phyloP scores from a whole-genome alignment of 441 rosid genomes.

The Pelargonium fulgidum region DNA sequence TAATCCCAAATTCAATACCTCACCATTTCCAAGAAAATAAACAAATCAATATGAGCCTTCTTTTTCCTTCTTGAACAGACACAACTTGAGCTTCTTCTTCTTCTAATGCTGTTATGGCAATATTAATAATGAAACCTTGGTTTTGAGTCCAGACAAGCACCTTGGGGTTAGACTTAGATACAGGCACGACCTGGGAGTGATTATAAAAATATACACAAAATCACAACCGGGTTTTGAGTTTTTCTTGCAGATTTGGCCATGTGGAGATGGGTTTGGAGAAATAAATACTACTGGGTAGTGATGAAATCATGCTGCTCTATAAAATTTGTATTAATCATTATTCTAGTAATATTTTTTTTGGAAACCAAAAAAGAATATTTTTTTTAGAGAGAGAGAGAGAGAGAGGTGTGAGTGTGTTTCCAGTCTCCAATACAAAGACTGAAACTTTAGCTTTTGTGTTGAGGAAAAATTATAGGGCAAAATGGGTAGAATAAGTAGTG shows the following conservation, averaged over 20 bases:
- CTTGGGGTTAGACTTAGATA: conserved; percentile 14
- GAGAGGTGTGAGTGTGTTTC: conserved; percentile 43
- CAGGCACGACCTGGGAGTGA: conserved; percentile 18
- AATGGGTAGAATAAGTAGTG: conserved; percentile 22
- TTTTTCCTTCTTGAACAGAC: not conserved
- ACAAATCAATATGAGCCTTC: not conserved
- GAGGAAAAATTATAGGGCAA: conserved; percentile 30
- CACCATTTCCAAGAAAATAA: conserved; percentile 38
- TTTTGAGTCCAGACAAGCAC: conserved; percentile 30
- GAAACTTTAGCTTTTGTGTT: conserved; percentile 60
- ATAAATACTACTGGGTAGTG: conserved; percentile 48
- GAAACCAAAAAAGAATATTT: conserved; percentile 4
- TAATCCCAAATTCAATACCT: conserved; percentile 31
- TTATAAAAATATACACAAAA: conserved; percentile 12
- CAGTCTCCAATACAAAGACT: conserved; percentile 65
- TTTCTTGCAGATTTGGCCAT: conserved; percentile 52
- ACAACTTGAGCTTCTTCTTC: conserved; percentile 1
- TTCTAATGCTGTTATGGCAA: conserved; percentile 25
- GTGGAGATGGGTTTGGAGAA: conserved; percentile 43
- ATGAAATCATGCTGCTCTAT: conserved; percentile 48
- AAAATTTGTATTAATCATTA: too few relatives aligned
- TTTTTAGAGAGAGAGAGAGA: conserved; percentile 21
- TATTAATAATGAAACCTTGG: conserved; percentile 18
- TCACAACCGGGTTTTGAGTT: conserved; percentile 24
- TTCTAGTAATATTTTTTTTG: not conserved